phyloP scores from a whole-genome alignment of 202 grass and related monocot species.

The Digitaria exilis region DNA sequence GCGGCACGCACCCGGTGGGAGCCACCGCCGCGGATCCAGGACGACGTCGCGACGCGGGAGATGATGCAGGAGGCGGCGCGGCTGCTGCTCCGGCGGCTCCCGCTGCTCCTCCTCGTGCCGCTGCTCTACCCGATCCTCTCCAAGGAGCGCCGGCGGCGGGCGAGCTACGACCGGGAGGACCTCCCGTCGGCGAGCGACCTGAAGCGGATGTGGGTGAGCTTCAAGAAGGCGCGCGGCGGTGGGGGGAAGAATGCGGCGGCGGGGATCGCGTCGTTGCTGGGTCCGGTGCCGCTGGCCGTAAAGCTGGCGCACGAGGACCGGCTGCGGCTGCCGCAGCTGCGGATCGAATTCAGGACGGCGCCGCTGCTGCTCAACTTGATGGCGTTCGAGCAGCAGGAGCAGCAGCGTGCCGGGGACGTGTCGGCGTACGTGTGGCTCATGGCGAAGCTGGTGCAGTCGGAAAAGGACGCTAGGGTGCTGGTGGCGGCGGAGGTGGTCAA shows the following conservation, averaged over 20 bases:
- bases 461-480: conserved; percentile 42
- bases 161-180: conserved; percentile 45
- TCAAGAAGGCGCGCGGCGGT: neutral
- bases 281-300: conserved; percentile 49
- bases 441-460: conserved; percentile 53
- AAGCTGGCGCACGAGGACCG: conserved; percentile 44
- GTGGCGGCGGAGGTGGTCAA: conserved; percentile 55
- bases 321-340: conserved; percentile 46
- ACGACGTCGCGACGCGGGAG: neutral
- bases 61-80: conserved; percentile 26
- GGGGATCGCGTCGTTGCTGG: conserved; percentile 46
- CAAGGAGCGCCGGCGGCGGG: conserved; percentile 51
- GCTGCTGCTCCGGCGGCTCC: conserved; percentile 18
- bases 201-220: conserved; percentile 46
- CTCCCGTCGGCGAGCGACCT: conserved; percentile 47
- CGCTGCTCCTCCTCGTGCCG: conserved; percentile 40
- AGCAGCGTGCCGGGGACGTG: neutral
- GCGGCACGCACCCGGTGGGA: conserved; percentile 38
- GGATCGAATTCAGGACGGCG: conserved; percentile 40
- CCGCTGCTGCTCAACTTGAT: conserved; percentile 58
- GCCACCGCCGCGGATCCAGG: conserved; percentile 34
- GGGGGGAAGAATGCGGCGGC: neutral
- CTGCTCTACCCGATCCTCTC: conserved; percentile 55
- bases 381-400: conserved; percentile 48
- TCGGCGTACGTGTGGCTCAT: conserved; percentile 61